A percentile compares a stretch with the other conserved stretches of the same genome.
Conservation (phyloP, 2,329 filamentous ascomycete species). For the Cladosporium halotolerans region DNA sequence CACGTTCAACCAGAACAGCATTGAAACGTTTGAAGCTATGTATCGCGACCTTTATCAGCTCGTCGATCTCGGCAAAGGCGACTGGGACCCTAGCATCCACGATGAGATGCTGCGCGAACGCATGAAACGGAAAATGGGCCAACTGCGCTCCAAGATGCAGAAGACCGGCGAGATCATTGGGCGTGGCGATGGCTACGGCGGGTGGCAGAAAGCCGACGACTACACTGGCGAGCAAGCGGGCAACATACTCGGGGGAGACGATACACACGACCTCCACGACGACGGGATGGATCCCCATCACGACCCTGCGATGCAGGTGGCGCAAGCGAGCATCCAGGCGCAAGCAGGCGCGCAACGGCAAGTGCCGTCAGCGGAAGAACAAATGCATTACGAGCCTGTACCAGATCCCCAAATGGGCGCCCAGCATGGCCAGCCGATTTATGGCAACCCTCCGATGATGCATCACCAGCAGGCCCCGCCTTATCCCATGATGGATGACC, state of each 20-base stretch:
- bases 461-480: slow-evolving; percentile 17
- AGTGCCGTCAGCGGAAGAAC: slow-evolving; percentile 17
- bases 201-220: slow-evolving; percentile 29
- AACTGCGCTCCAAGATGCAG: slow-evolving; percentile 33
- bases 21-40: slow-evolving; percentile 30
- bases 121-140: slow-evolving; percentile 33
- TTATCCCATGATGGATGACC: slow-evolving; percentile 23
- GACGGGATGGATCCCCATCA: slow-evolving; percentile 6
- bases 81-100: slow-evolving; percentile 30
- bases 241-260: slow-evolving; percentile 10
- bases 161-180: slow-evolving; percentile 33
- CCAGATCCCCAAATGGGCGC: slow-evolving; percentile 14
- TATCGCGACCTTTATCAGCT: slow-evolving; percentile 31
- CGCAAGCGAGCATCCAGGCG: slow-evolving; percentile 6
- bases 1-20: slow-evolving; percentile 26
- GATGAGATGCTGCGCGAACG: slow-evolving; percentile 32
- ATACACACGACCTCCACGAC: background rate
- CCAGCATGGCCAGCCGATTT: slow-evolving; percentile 16
- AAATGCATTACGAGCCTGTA: slow-evolving; percentile 25
- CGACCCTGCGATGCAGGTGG: slow-evolving; percentile 10
- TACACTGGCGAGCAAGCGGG: slow-evolving; percentile 29
- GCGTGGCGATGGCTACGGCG: slow-evolving; percentile 27
- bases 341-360: slow-evolving; percentile 1
- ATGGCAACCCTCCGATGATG: slow-evolving; percentile 20
- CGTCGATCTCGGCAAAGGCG: slow-evolving; percentile 29